Conservation (phyloP, 371 early-diverging fungal species). For the Nosema muscidifuracis region DNA sequence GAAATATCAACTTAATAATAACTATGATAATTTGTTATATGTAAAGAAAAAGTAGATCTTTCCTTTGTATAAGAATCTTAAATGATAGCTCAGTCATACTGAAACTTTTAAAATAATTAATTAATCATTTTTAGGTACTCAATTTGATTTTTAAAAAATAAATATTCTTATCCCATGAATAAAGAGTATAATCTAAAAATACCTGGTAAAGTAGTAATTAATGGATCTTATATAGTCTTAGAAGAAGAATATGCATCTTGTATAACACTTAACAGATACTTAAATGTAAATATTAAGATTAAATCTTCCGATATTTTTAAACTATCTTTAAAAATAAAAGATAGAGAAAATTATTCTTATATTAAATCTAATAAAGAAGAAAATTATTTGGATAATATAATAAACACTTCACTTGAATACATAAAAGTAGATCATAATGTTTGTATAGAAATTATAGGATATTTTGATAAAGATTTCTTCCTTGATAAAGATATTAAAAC, state of each 20-base stretch:
- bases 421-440: neutral
- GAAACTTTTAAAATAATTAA: too few relatives aligned
- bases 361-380: neutral
- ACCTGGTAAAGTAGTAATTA: slow-evolving; percentile 40
- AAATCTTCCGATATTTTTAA: neutral
- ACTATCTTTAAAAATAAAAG: neutral
- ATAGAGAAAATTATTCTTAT: slow-evolving; percentile 9
- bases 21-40: too few relatives aligned
- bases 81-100: too few relatives aligned
- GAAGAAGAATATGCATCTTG: slow-evolving; percentile 7
- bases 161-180: too few relatives aligned
- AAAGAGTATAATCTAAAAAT: slow-evolving; percentile 1
- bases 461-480: slow-evolving; percentile 32
- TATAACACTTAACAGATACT: slow-evolving; percentile 5
- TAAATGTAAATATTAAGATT: neutral
- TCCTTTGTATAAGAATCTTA: too few relatives aligned
- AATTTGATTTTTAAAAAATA: too few relatives aligned
- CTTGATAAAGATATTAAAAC: slow-evolving; percentile 10
- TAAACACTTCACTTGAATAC: neutral
- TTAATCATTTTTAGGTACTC: too few relatives aligned
- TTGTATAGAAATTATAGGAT: neutral
- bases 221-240: slow-evolving; percentile 39
- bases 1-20: too few relatives aligned
- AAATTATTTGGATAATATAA: neutral
- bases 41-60: too few relatives aligned